Base-by-base conservation (phyloP, 768 basidiomycete species). In the Pleurotus giganteus region DNA sequence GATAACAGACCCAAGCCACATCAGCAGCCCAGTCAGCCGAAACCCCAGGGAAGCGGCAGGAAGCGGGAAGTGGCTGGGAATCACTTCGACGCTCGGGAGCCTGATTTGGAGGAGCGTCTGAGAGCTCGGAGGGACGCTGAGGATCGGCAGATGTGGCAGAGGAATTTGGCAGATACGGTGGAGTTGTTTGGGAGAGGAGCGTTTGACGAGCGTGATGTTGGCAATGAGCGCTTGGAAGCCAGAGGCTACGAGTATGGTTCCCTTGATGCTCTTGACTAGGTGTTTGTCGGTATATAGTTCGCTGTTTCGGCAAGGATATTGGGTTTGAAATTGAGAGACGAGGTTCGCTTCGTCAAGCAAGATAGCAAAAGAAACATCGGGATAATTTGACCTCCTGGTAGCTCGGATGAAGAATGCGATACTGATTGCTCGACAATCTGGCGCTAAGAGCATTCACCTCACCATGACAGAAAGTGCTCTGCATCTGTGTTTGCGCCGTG, bases 401-500 rank as follows among this genome's bases (percentile, higher is more conserved):
- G n/a, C n/a, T n/a, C n/a, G n/a, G n/a, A n/a, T n/a, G n/a, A n/a
- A n/a, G n/a, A n/a, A n/a, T n/a, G n/a, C n/a, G 15, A n/a, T 21
- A 8, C 21, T 13, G 61, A 69, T 44, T 60, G 79, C 71, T 79
- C 79, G 31, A 81, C 79, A 28, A 73, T 73, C 68, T 82, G 82
- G 81, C 69, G 55, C 80, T 82, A 53, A 83, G 71, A 43, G 68
- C 72, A 8, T 61, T 60, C 2, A 61, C 66, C 23, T 62, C 69
- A 45, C 82, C 80, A 47, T 65, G 37, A 41, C 80, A 72, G 24
- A 82, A 72, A 21, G 69, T 49, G 0, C 29, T 62, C 71, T 83
- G 82, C 80, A 83, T 82, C 11, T 65, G 64, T 9, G 69, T 77
- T 63, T 83, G 79, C 31, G 64, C 59, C 24, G 64, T n/a, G n/a